phyloP scores from a whole-genome alignment of 768 basidiomycete genomes.

The Tylopilus felleus region DNA sequence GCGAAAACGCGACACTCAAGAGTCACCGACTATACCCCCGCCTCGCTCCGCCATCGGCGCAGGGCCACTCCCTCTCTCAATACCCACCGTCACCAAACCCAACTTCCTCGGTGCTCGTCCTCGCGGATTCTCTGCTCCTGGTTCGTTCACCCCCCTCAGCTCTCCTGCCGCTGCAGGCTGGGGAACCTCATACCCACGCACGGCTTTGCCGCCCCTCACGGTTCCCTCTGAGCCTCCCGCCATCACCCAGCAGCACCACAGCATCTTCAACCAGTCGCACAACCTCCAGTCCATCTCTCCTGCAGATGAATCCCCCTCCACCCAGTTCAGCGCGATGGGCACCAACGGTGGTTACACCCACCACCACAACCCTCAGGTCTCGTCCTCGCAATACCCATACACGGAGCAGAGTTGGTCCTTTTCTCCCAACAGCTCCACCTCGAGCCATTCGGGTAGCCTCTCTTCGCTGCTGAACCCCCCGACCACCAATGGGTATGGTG shows the following conservation, averaged over 20 bases:
- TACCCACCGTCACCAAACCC: slow-evolving; percentile 43
- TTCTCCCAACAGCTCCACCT: slow-evolving; percentile 48
- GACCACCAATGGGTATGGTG: slow-evolving; percentile 36
- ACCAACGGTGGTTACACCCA: slow-evolving; percentile 29
- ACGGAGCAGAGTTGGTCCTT: slow-evolving; percentile 57
- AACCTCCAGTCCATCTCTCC: slow-evolving; percentile 66
- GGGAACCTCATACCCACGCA: slow-evolving; percentile 57
- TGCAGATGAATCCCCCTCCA: slow-evolving; percentile 63
- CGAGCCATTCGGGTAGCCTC: slow-evolving; percentile 67
- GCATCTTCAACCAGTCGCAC: slow-evolving; percentile 56
- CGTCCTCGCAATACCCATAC: slow-evolving; percentile 62
- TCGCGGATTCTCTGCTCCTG: slow-evolving; percentile 82
- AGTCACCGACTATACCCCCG: slow-evolving; percentile 66
- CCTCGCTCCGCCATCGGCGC: slow-evolving; percentile 75
- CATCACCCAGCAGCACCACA: slow-evolving; percentile 51
- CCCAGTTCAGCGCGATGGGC: slow-evolving; percentile 42
- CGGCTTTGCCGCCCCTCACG: slow-evolving; percentile 74
- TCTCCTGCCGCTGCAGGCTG: slow-evolving; percentile 57
- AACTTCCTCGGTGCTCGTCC: slow-evolving; percentile 52
- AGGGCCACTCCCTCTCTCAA: slow-evolving; percentile 62
- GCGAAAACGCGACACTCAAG: slow-evolving; percentile 71
- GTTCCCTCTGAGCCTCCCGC: slow-evolving; percentile 75
- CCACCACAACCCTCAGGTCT: slow-evolving; percentile 34
- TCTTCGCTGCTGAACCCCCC: slow-evolving; percentile 78
- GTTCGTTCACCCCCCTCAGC: slow-evolving; percentile 70